Conservation (phyloP, 352 stramenopile genomes). For the Pythium angustatum region DNA sequence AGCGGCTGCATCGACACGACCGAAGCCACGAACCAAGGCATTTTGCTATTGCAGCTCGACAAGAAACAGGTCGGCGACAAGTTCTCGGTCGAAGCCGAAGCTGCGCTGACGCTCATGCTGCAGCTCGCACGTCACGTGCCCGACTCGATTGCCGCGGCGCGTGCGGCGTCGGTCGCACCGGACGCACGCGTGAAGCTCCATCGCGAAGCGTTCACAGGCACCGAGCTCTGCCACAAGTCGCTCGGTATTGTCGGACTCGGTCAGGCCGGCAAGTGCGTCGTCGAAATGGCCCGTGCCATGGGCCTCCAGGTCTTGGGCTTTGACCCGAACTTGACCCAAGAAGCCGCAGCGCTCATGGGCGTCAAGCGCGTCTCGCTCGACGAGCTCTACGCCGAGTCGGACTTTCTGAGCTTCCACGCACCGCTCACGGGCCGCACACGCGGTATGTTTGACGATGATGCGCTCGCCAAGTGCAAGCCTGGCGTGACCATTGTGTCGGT, state of each 20-base stretch:
- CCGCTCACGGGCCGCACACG: slow-evolving; percentile 92
- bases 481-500: slow-evolving; percentile 90
- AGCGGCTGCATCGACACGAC: slow-evolving; percentile 68
- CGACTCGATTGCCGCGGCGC: slow-evolving; percentile 44
- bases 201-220: slow-evolving; percentile 57
- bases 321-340: slow-evolving; percentile 75
- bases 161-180: slow-evolving; percentile 5
- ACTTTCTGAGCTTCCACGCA: slow-evolving; percentile 95
- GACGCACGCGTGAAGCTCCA: background rate
- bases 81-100: slow-evolving; percentile 76
- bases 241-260: slow-evolving; percentile 75
- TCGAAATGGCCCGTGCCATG: slow-evolving; percentile 74
- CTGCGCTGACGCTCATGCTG: slow-evolving; percentile 62
- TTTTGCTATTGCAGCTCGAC: slow-evolving; percentile 79
- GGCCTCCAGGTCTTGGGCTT: slow-evolving; percentile 69
- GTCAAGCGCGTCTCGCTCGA: slow-evolving; percentile 63
- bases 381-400: slow-evolving; percentile 68
- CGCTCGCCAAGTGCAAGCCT: slow-evolving; percentile 87
- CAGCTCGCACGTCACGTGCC: slow-evolving; percentile 65
- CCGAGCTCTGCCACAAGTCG: slow-evolving; percentile 59
- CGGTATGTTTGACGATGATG: slow-evolving; percentile 84
- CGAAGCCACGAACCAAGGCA: slow-evolving; percentile 70
- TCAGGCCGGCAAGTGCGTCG: slow-evolving; percentile 67
- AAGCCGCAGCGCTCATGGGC: slow-evolving; percentile 58
- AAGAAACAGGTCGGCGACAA: slow-evolving; percentile 70